A percentile compares a stretch with the other conserved stretches of the same genome.
phyloP scores from a whole-genome alignment of 768 basidiomycete genomes.

The Clitopilus hobsonii region DNA sequence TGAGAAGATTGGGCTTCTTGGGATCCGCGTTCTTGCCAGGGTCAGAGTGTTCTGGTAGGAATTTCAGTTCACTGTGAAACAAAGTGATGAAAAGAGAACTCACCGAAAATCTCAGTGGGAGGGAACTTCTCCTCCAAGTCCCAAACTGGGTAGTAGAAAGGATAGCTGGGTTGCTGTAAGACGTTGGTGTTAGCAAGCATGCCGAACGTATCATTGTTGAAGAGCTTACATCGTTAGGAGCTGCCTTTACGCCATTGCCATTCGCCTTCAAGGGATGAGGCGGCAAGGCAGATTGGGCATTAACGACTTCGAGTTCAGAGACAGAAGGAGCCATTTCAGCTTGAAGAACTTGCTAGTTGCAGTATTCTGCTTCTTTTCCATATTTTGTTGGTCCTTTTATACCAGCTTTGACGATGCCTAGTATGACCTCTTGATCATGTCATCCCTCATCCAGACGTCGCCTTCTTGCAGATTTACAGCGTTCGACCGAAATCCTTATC shows the following conservation, averaged over 20 bases:
- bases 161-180: constrained; percentile 40
- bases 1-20: constrained; percentile 46
- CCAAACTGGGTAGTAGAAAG: constrained; percentile 44
- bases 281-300: constrained; percentile 3
- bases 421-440: neutral
- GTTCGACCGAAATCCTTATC: neutral
- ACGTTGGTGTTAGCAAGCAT: too few relatives aligned
- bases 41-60: constrained; percentile 17
- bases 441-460: neutral
- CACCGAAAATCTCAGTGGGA: constrained; percentile 43
- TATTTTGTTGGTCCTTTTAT: neutral
- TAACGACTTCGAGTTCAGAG: constrained; percentile 14
- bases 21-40: constrained; percentile 44
- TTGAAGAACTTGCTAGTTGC: neutral
- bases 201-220: too few relatives aligned
- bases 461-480: neutral
- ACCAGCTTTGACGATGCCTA: neutral
- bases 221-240: neutral
- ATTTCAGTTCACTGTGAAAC: neutral
- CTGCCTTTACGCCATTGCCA: neutral
- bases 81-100: constrained; percentile 1
- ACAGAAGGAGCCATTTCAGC: constrained; percentile 26
- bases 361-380: neutral
- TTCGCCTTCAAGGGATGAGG: constrained; percentile 1
- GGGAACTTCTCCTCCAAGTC: constrained; percentile 46